phyloP scores from a whole-genome alignment of 2,329 filamentous ascomycete species.

The Colletotrichum coccodes region DNA sequence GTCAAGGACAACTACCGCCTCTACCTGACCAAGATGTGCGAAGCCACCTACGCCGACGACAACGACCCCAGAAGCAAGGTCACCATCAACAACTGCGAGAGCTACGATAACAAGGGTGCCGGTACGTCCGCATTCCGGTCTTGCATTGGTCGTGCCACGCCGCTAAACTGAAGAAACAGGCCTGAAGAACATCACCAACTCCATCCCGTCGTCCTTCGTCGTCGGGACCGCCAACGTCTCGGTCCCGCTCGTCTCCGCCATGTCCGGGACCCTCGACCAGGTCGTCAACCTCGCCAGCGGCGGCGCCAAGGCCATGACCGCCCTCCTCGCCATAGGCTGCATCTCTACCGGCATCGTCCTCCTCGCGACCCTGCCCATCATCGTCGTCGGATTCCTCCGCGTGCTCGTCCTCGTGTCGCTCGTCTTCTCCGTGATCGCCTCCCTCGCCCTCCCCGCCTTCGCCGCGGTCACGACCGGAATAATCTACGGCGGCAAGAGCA shows the following conservation, averaged over 20 bases:
- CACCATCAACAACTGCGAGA: conserved; percentile 20
- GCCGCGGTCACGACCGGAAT: conserved; percentile 32
- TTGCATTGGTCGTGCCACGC: too few species aligned
- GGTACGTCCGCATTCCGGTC: neutral
- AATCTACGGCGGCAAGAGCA: conserved; percentile 20
- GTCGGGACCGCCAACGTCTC: conserved; percentile 36
- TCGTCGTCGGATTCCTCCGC: conserved; percentile 29
- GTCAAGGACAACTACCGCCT: conserved; percentile 37
- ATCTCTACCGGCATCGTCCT: conserved; percentile 29
- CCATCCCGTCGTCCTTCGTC: conserved; percentile 36
- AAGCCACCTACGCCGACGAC: conserved; percentile 32
- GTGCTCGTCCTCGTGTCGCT: conserved; percentile 29
- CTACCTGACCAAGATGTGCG: conserved; percentile 36
- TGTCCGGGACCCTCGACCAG: conserved; percentile 30
- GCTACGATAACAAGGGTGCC: conserved; percentile 22
- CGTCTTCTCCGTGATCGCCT: conserved; percentile 23
- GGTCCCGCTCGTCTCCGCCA: conserved; percentile 35
- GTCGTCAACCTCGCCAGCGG: conserved; percentile 30
- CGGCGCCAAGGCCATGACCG: conserved; percentile 33
- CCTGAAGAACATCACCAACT: conserved; percentile 35
- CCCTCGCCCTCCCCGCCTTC: conserved; percentile 22
- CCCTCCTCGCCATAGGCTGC: conserved; percentile 34
- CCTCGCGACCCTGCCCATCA: conserved; percentile 32
- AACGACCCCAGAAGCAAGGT: conserved; percentile 27
- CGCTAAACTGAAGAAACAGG: conserved; percentile 12